phyloP scores from a whole-genome alignment of 2,329 filamentous ascomycete genomes.

The Dothideomycetidae sp. region DNA sequence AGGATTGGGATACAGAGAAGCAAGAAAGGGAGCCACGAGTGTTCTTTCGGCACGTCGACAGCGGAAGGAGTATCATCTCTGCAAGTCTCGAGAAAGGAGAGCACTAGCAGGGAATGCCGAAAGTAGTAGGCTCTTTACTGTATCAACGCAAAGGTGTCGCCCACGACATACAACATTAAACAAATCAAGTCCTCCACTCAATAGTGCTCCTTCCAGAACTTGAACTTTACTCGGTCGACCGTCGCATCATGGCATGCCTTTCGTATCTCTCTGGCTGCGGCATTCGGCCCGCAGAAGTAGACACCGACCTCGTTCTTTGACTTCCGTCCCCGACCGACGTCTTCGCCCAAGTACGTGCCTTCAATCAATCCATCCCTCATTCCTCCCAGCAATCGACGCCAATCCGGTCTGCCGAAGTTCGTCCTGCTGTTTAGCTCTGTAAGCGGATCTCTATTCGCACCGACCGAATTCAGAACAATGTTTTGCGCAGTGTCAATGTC shows the following conservation, averaged over 20 bases:
- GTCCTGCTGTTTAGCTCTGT: slow-evolving; percentile 83
- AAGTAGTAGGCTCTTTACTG: no score
- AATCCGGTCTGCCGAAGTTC: slow-evolving; percentile 91
- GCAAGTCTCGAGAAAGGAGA: not conserved
- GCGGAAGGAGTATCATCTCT: not conserved
- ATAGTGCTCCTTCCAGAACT: slow-evolving; percentile 96
- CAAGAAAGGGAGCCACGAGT: slow-evolving; percentile 14
- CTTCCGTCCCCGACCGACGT: slow-evolving; percentile 50
- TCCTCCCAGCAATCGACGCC: slow-evolving; percentile 59
- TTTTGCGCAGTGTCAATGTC: slow-evolving; percentile 89
- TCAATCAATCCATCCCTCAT: slow-evolving; percentile 84
- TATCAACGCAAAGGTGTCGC: not conserved
- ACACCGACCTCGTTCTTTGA: slow-evolving; percentile 80
- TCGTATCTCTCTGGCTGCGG: slow-evolving; percentile 67
- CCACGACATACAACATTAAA: not conserved
- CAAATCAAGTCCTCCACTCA: slow-evolving; percentile 16
- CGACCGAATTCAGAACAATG: slow-evolving; percentile 91
- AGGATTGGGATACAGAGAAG: slow-evolving; percentile 12
- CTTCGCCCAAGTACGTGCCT: slow-evolving; percentile 62
- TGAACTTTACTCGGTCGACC: slow-evolving; percentile 70
- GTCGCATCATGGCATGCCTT: slow-evolving; percentile 61
- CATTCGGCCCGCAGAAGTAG: slow-evolving; percentile 90
- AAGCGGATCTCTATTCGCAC: slow-evolving; percentile 72
- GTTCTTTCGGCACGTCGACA: not conserved
- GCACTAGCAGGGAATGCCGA: no score